Evolutionary conservation across 1,284 basidiomycete genomes (phyloP).

Genomic region (Rhodofomes roseus): DNA sequence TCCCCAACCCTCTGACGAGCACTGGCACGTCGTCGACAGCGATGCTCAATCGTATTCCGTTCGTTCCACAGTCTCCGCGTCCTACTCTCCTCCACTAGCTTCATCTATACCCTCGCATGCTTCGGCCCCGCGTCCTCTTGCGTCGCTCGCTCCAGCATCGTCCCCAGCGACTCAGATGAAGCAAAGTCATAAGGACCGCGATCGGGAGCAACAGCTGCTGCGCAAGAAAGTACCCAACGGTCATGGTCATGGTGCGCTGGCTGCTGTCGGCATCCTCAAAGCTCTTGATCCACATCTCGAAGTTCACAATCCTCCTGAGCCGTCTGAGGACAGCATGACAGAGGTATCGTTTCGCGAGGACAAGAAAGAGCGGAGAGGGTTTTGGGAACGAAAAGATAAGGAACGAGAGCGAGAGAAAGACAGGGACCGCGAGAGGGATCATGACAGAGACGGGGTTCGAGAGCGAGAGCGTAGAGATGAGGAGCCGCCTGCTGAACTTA

Average conservation of each 20-base stretch:
- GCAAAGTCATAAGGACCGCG: constrained; percentile 13
- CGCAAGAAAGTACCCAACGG: constrained; percentile 31
- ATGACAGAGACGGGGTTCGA: constrained; percentile 16
- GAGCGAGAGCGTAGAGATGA: constrained; percentile 37
- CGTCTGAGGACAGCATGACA: constrained; percentile 25
- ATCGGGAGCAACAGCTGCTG: constrained; percentile 21
- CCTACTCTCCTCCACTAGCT: constrained; percentile 38
- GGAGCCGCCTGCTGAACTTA: constrained; percentile 47
- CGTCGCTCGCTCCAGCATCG: neutral
- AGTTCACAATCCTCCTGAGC: constrained; percentile 15
- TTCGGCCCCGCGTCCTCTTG: constrained; percentile 10
- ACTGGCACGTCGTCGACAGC: constrained; percentile 45
- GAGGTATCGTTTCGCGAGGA: constrained; percentile 34
- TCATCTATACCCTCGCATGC: constrained; percentile 36
- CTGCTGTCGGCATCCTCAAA: constrained; percentile 52
- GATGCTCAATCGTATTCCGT: constrained; percentile 18
- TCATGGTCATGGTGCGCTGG: constrained; percentile 21
- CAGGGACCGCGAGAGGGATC: constrained; percentile 13
- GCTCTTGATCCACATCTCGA: constrained; percentile 50
- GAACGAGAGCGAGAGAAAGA: constrained; percentile 24
- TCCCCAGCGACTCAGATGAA: neutral
- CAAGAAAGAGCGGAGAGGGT: constrained; percentile 44
- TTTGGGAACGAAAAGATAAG: constrained; percentile 46
- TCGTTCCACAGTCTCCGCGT: constrained; percentile 33
- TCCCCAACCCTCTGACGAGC: constrained; percentile 36